These are phyloP conservation scores for Penicillium diatomitis DNA, from an alignment of 495 filamentous ascomycete genomes.

Conservation along the genomic window DNA sequence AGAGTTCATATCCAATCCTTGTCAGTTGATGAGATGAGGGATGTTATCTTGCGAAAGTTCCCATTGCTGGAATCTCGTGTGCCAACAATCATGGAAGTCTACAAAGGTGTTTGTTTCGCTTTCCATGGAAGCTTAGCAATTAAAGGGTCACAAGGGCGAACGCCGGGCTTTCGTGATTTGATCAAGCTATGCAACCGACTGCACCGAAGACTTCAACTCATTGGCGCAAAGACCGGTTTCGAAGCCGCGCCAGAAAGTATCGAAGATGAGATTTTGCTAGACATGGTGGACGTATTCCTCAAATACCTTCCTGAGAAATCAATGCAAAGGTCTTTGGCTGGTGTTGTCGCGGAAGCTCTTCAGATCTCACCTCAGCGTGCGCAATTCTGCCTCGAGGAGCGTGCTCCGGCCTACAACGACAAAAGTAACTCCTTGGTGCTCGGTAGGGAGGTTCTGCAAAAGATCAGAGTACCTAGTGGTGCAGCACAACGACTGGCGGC, in stretches of 20 bases:
- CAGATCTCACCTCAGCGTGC: constrained; percentile 73
- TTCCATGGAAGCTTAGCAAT: constrained; percentile 39
- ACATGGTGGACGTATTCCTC: constrained; percentile 82
- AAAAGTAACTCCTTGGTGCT: constrained; percentile 49
- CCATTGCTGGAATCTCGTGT: constrained; percentile 62
- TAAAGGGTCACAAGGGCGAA: constrained; percentile 38
- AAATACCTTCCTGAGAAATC: constrained; percentile 61
- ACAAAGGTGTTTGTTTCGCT: constrained; percentile 51
- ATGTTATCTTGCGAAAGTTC: constrained; percentile 61
- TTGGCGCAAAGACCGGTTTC: constrained; percentile 57
- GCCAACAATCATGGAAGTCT: constrained; percentile 64
- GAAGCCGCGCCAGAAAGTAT: constrained; percentile 64
- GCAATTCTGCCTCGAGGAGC: constrained; percentile 56
- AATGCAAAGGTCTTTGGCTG: constrained; percentile 50
- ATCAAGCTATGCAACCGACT: constrained; percentile 83
- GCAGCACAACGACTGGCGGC: constrained; percentile 25
- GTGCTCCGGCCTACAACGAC: constrained; percentile 56
- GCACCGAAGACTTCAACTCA: constrained; percentile 45
- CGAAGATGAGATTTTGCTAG: constrained; percentile 80
- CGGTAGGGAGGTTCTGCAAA: constrained; percentile 52
- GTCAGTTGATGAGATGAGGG: constrained; percentile 57
- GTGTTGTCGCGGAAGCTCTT: constrained; percentile 70
- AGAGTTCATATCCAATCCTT: constrained; percentile 59
- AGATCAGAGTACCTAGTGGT: constrained; percentile 32
- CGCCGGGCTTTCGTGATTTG: constrained; percentile 66